Base-by-base conservation (phyloP, 495 filamentous ascomycete genomes). In the Aspergillus egyptiacus region DNA sequence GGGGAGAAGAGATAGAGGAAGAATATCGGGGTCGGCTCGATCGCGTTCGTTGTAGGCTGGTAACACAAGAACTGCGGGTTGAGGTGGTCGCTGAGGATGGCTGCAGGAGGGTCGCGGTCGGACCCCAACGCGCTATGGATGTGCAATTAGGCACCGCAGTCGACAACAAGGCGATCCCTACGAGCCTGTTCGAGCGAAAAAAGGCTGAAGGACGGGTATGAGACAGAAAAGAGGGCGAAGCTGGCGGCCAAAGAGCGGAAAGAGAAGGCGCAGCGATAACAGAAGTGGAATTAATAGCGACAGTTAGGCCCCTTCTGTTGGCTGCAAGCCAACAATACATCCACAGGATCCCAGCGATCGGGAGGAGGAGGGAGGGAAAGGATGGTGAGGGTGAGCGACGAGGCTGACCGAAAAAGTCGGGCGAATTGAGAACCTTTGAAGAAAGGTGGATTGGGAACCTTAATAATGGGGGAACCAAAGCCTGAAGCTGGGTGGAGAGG, bases 241-340 rank as follows among this genome's bases (percentile, higher is more conserved):
- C 13, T 24, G 46, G 46, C 31, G 37, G 46, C 34, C 53, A 25
- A 33, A 53, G 40, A 31, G 51, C 32, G 46, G 46, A 30, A 33
- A 39, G 15, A 35, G 40, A 36, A 36, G 48, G 18, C 39, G 36
- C 38, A 36, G 34, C 23, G 38, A 32, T 31, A 33, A 44, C 22
- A 55, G 52, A 23, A 15, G 39, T 34, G 13, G 33, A 20, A 34
- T 18, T 55, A 40, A 46, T 49, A 52, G 57, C 54, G 46, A 62
- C 58, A 52, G 54, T 54, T 25, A 61, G 47, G 57, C 60, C 58
- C 62, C 59, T 65, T 68, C 57, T 62, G 57, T 55, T 62, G 35
- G 37, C 34, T 45, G 20, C 42, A 17, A 55, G 46, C 55, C 58
- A 61, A 58, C 47, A 52, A 59, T 55, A 62, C 65, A 68, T 68